phyloP scores from a whole-genome alignment of 2,329 filamentous ascomycete genomes.

The Penicillium sp. region DNA sequence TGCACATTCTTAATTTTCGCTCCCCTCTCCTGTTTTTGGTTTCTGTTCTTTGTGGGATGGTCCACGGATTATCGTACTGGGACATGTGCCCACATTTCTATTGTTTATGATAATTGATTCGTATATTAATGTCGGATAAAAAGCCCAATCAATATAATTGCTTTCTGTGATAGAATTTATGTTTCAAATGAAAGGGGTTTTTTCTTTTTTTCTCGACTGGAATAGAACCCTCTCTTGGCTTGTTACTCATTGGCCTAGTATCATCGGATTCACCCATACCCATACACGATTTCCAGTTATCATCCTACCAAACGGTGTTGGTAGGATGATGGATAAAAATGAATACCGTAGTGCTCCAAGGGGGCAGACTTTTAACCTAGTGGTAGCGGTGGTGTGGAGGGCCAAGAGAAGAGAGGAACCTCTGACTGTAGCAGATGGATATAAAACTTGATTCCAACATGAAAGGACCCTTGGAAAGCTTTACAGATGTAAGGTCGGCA shows the following conservation, averaged over 20 bases:
- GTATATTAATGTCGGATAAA: neutral
- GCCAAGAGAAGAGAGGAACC: too few relatives aligned
- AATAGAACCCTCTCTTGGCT: neutral
- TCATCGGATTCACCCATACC: neutral
- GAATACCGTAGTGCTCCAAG: too few relatives aligned
- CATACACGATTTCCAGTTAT: neutral
- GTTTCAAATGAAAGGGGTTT: neutral
- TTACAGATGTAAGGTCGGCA: neutral
- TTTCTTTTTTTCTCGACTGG: too few relatives aligned
- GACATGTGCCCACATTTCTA: conserved; percentile 3
- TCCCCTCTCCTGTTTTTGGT: neutral
- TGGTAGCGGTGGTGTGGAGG: too few relatives aligned
- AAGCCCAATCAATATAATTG: neutral
- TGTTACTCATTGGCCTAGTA: neutral
- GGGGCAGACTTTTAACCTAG: neutral
- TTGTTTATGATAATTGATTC: neutral
- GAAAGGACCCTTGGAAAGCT: neutral
- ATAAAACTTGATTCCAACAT: too few relatives aligned
- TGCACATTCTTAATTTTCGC: conserved; percentile 15
- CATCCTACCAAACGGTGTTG: too few relatives aligned
- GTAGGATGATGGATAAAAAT: too few relatives aligned
- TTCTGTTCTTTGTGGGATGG: neutral
- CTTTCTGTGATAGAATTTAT: neutral
- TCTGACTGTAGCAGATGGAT: too few relatives aligned
- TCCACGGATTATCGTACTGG: neutral